phyloP scores from a whole-genome alignment of 2,329 filamentous ascomycete species.

The Podosphaera fusca region DNA sequence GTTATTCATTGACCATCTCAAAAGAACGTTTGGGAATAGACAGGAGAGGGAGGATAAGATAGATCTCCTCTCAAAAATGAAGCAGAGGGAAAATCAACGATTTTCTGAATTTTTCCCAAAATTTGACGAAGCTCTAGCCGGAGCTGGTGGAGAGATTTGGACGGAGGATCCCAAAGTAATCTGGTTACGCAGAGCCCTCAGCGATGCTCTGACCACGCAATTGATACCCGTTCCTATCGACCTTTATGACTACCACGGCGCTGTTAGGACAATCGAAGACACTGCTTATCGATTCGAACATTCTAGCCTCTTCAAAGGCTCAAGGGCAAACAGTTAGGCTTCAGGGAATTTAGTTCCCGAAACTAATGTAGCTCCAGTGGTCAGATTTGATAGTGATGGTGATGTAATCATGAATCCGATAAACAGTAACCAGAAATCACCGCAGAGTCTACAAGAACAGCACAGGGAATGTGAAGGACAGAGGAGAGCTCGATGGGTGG shows the following conservation, averaged over 20 bases:
- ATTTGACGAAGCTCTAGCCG: background rate
- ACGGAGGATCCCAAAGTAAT: background rate
- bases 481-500: background rate
- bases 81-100: background rate
- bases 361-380: background rate
- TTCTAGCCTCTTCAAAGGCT: background rate
- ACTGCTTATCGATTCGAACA: background rate
- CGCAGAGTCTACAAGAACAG: background rate
- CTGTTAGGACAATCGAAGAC: background rate
- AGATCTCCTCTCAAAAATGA: background rate
- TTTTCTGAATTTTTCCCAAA: background rate
- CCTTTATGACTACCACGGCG: background rate
- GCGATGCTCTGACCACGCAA: background rate
- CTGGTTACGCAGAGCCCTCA: background rate
- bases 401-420: background rate
- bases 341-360: background rate
- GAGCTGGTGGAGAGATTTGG: background rate
- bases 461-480: background rate
- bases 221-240: background rate
- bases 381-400: background rate
- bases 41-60: background rate
- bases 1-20: background rate
- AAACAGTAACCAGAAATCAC: background rate
- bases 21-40: background rate
- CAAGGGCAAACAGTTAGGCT: background rate